Evolutionary conservation across 2,329 filamentous ascomycete genomes (phyloP).

Genomic region (Colletotrichum caudatum): DNA sequence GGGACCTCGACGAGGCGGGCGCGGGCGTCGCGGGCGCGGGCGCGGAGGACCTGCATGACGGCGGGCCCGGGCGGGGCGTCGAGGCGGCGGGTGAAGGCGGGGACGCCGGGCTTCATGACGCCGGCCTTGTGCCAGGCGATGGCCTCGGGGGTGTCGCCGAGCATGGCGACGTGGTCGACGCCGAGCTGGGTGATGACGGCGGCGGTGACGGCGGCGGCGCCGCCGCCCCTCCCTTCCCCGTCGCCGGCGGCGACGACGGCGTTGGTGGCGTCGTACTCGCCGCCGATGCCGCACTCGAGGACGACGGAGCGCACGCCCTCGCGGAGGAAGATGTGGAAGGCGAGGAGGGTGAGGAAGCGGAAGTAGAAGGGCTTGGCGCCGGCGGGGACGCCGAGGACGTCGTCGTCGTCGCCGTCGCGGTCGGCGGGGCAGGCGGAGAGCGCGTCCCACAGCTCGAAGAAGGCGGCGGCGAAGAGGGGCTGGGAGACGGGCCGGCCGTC

Average conservation of each 20-base stretch:
- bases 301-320: slow-evolving; percentile 73
- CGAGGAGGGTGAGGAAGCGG: slow-evolving; percentile 73
- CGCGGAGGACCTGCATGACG: slow-evolving; percentile 59
- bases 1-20: slow-evolving; percentile 55
- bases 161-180: slow-evolving; percentile 74
- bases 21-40: slow-evolving; percentile 65
- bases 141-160: slow-evolving; percentile 72
- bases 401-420: slow-evolving; percentile 42
- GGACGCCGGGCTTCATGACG: slow-evolving; percentile 72
- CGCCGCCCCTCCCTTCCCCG: no score
- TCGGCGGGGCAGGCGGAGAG: slow-evolving; percentile 55
- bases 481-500: slow-evolving; percentile 69
- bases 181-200: slow-evolving; percentile 74
- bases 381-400: slow-evolving; percentile 47
- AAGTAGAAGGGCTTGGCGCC: slow-evolving; percentile 67
- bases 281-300: slow-evolving; percentile 76
- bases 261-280: slow-evolving; percentile 77
- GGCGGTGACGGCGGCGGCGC: slow-evolving; percentile 61
- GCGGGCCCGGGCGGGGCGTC: slow-evolving; percentile 50
- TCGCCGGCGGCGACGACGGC: slow-evolving; percentile 48
- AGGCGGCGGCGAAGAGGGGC: slow-evolving; percentile 71
- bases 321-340: slow-evolving; percentile 73
- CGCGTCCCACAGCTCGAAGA: slow-evolving; percentile 75
- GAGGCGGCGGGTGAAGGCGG: slow-evolving; percentile 57
- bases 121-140: slow-evolving; percentile 83